A percentile compares a stretch with the other conserved stretches of the same genome.
Conservation (phyloP, 2,329 filamentous ascomycete genomes). For the Capronia americana region DNA sequence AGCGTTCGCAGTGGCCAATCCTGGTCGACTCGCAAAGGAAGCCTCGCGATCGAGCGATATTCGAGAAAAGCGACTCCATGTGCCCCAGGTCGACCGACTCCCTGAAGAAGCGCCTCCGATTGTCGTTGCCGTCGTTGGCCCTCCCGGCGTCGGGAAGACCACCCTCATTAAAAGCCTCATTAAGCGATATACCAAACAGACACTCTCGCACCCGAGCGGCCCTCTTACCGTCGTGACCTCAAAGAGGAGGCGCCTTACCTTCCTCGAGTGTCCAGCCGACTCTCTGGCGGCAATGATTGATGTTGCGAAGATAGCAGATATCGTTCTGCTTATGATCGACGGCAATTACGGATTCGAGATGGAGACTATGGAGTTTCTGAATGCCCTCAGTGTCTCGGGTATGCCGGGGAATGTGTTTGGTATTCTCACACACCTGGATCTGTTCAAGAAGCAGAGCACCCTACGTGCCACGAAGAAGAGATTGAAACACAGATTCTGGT, state of each 20-base stretch:
- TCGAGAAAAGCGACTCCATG: conserved; percentile 91
- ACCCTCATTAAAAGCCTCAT: conserved; percentile 94
- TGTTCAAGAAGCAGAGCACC: conserved; percentile 92
- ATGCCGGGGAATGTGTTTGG: conserved; percentile 99
- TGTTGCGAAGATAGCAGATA: conserved; percentile 94
- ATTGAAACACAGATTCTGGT: conserved; percentile 95
- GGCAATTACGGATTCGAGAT: conserved; percentile 99
- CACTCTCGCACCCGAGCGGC: conserved; percentile 84
- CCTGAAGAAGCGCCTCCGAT: conserved; percentile 94
- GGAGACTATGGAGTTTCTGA: conserved; percentile 99
- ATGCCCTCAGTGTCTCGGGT: conserved; percentile 87
- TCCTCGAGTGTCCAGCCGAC: conserved; percentile 93
- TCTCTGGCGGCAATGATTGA: conserved; percentile 97
- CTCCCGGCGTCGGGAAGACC: conserved; percentile 93
- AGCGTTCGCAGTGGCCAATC: conserved; percentile 83
- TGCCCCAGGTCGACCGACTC: conserved; percentile 92
- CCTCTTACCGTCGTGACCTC: conserved; percentile 96
- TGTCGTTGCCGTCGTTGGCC: conserved; percentile 91
- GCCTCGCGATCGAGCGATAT: conserved; percentile 63
- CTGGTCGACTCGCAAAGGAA: conserved; percentile 78
- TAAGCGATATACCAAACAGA: conserved; percentile 93
- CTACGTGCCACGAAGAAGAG: conserved; percentile 95
- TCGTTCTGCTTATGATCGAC: conserved; percentile 96
- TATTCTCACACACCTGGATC: conserved; percentile 91
- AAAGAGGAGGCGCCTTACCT: conserved; percentile 92